Base-by-base conservation (phyloP, 169 alveolate genomes). In the Eimeria maxima region DNA sequence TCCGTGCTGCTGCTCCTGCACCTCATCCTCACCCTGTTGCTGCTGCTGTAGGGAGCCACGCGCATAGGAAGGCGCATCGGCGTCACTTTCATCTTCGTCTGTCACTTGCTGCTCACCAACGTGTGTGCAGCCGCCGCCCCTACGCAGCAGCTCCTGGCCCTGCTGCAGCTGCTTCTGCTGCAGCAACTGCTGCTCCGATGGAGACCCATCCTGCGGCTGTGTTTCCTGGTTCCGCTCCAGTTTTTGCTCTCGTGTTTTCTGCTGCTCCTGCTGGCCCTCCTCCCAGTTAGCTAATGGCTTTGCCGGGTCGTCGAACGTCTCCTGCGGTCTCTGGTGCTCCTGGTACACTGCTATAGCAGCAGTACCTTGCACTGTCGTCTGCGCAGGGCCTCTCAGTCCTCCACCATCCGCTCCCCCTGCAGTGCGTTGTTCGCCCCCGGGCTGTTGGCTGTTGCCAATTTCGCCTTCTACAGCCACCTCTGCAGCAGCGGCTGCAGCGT, bases 111-210 rank as follows among this genome's bases (percentile, higher is more conserved):
- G 47, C 57, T 38, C 16, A 14, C 42, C 84, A 4, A 16, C n/a
- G 47, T 29, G 22, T 55, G 18, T 73, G 53, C 84, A 73, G 53
- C 55, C 27, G 29, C 11, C 84, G 84, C 53, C 42, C 29, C 55
- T 33, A 14, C 57, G 45, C 71, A 24, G 63, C 69, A 16, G 71
- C 90, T 47, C 55, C 69, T 45, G n/a, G 50, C 90, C 71, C n/a
- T 63, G 69, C 94, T 42, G 80, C 83, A 18, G 65, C 33, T 33
- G 94, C 63, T 87, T 45, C 83, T 42, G 83, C 94, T 60, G 83
- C 57, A 22, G 90, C 65, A 1, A 42, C 14, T 80, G 71, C 22
- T 80, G 67, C 45, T 80, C 45, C 27, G 50, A 33, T 11, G 63
- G 44, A 0, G 33, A 29, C 16, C 13, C 38, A 42, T 78, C 18